phyloP scores from a whole-genome alignment of 1,284 basidiomycete genomes.

The Cutaneotrichosporon cutaneum region DNA sequence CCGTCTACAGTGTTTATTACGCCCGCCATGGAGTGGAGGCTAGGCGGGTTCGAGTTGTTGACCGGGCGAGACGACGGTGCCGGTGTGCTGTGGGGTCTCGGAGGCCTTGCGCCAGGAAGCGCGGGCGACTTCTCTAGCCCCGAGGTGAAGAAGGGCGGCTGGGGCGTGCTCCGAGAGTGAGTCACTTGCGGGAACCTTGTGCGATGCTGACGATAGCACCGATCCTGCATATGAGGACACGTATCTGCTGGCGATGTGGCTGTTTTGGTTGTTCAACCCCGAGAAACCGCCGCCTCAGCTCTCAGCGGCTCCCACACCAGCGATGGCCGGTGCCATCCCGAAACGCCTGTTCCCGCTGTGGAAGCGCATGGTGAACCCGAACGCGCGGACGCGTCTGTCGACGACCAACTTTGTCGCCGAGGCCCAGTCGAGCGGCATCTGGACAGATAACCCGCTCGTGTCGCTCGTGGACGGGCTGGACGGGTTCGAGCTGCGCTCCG shows the following conservation, averaged over 20 bases:
- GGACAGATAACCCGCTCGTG: constrained; percentile 77
- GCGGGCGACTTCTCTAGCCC: constrained; percentile 65
- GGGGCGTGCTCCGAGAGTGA: constrained; percentile 78
- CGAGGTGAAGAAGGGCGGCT: constrained; percentile 88
- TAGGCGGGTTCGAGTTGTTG: constrained; percentile 90
- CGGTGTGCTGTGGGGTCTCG: constrained; percentile 63
- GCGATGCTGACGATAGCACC: constrained; percentile 56
- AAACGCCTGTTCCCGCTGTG: constrained; percentile 71
- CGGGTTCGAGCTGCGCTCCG: constrained; percentile 78
- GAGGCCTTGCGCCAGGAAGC: constrained; percentile 64
- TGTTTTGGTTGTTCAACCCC: constrained; percentile 84
- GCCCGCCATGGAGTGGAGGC: constrained; percentile 86
- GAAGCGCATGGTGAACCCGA: constrained; percentile 86
- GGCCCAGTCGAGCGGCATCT: constrained; percentile 72
- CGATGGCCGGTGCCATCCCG: constrained; percentile 77
- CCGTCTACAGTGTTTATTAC: constrained; percentile 77
- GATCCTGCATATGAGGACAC: constrained; percentile 73
- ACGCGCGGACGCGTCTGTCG: constrained; percentile 72
- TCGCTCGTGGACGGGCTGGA: constrained; percentile 83
- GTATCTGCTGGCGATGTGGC: constrained; percentile 79
- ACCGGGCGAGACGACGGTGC: constrained; percentile 55
- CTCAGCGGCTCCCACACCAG: constrained; percentile 66
- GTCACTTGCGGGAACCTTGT: constrained; percentile 26
- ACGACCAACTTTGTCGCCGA: constrained; percentile 77
- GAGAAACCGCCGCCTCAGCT: constrained; percentile 64